phyloP scores from a whole-genome alignment of 2,329 filamentous ascomycete species.

The Ophiocordyceps sinensis region DNA sequence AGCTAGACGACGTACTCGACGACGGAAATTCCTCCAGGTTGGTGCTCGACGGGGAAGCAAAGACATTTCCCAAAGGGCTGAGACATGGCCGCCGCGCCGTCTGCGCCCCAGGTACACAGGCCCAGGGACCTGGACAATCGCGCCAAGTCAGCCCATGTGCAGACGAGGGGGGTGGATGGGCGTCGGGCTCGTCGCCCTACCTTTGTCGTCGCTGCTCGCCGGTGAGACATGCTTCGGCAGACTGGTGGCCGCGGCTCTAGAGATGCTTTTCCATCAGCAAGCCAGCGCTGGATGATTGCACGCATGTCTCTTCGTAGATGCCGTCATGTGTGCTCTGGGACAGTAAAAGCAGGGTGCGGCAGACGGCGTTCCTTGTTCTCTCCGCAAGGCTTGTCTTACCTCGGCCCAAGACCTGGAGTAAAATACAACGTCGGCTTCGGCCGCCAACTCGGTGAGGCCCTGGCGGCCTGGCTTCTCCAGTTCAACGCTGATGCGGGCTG shows the following conservation, averaged over 20 bases:
- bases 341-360: no score
- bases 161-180: conserved; percentile 1
- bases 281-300: neutral
- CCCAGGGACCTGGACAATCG: conserved; percentile 24
- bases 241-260: conserved; percentile 24
- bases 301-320: neutral
- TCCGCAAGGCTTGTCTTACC: conserved; percentile 28
- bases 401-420: conserved; percentile 59
- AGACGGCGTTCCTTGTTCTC: no score
- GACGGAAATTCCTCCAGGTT: conserved; percentile 26
- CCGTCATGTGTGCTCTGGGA: neutral
- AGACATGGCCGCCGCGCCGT: conserved; percentile 25
- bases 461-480: conserved; percentile 53
- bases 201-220: conserved; percentile 26
- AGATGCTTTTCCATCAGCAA: neutral
- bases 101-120: conserved; percentile 45
- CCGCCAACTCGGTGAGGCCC: conserved; percentile 44
- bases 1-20: conserved; percentile 39
- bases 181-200: conserved; percentile 20
- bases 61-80: conserved; percentile 12
- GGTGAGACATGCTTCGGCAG: conserved; percentile 35
- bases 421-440: conserved; percentile 55
- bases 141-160: neutral
- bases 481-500: conserved; percentile 49
- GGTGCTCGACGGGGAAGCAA: conserved; percentile 25